Percentiles rank a stretch among this genome's conserved stretches.
phyloP scores from a whole-genome alignment of 2,329 filamentous ascomycete species.

The Delphinella strobiligena region DNA sequence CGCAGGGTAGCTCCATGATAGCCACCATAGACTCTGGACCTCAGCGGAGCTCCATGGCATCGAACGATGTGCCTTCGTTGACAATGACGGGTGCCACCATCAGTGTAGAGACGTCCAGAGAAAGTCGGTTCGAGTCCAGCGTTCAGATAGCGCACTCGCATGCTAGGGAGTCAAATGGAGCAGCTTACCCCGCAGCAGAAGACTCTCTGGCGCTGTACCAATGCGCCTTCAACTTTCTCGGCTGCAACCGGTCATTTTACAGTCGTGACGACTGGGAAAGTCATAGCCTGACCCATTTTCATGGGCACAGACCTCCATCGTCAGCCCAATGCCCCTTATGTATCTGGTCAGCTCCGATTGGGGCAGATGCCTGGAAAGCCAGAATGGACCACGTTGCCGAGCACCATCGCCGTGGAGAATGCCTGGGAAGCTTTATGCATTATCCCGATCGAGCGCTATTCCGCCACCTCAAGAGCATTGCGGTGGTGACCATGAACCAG shows the following conservation, averaged over 20 bases:
- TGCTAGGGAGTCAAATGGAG: neutral
- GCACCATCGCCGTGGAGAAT: neutral
- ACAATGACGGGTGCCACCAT: neutral
- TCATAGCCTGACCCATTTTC: conserved; percentile 4
- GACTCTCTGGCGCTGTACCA: neutral
- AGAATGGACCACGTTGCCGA: neutral
- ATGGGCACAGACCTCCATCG: neutral
- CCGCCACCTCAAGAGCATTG: neutral
- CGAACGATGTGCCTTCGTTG: neutral
- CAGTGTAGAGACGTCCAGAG: neutral
- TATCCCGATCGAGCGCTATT: neutral
- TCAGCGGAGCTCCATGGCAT: neutral
- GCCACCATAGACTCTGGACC: neutral
- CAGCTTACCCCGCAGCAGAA: neutral
- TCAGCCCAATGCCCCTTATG: conserved; percentile 5
- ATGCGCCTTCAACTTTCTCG: conserved; percentile 7
- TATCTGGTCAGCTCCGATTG: neutral
- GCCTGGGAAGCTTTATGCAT: neutral
- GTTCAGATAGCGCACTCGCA: no score
- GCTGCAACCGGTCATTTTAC: conserved; percentile 1
- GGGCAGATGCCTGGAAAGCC: neutral
- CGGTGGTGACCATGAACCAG: neutral
- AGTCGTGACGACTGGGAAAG: neutral
- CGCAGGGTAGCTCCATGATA: neutral
- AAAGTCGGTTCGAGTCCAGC: neutral